These are phyloP conservation scores for Rhodomyrtus psidioides DNA, from an alignment of 441 rosid genomes.

Conservation along the genomic window DNA sequence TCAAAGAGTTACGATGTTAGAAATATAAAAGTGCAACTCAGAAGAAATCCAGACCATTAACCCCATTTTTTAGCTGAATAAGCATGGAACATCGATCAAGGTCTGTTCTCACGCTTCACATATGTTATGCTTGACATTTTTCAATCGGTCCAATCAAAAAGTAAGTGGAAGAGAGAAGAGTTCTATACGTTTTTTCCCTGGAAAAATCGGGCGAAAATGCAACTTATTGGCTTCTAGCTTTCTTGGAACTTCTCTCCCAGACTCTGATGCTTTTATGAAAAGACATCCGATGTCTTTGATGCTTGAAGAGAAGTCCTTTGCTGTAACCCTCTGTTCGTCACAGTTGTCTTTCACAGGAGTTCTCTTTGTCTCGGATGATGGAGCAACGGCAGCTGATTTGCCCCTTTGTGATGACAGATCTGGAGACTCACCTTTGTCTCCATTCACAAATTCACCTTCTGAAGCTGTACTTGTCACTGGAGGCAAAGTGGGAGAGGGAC, in stretches of 20 bases:
- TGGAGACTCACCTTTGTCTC: constrained; percentile 56
- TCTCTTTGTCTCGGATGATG: constrained; percentile 29
- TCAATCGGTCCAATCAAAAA: neutral
- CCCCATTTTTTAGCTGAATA: neutral
- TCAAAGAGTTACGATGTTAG: neutral
- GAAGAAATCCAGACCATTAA: neutral
- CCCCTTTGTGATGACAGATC: constrained; percentile 54
- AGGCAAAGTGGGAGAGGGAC: constrained; percentile 30
- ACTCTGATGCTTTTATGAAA: constrained; percentile 11
- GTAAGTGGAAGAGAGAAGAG: neutral
- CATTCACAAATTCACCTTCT: constrained; percentile 42
- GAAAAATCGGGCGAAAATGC: neutral
- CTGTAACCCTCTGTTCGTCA: constrained; percentile 41
- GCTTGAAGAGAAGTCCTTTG: constrained; percentile 30
- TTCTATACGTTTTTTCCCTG: neutral
- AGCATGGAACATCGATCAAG: neutral
- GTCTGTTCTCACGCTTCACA: neutral
- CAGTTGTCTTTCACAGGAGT: constrained; percentile 39
- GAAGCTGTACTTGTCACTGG: constrained; percentile 33
- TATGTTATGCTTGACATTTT: neutral
- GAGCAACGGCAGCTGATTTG: constrained; percentile 23
- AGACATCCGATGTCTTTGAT: constrained; percentile 3
- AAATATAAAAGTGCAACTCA: neutral
- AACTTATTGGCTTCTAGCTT: constrained; percentile 4
- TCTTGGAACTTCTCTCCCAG: constrained; percentile 8